Base-by-base conservation (phyloP, 2,329 filamentous ascomycete species). In the Xylariaceae sp. region DNA sequence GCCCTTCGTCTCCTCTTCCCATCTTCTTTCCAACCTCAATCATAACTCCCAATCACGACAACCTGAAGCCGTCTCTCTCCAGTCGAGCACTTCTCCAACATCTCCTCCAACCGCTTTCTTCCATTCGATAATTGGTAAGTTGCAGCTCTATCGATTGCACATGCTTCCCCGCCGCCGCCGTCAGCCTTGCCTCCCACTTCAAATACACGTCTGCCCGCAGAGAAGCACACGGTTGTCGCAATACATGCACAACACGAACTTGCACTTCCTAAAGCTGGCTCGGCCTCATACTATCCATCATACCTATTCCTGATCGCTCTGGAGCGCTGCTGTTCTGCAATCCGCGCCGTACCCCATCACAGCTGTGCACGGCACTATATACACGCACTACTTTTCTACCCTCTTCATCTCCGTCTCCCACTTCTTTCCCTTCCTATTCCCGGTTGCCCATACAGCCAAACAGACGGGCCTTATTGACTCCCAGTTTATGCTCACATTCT, bases 131-230 rank as follows among this genome's bases (percentile, higher is more conserved):
- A 50, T 51, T 36, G 47, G 59, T 61, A 61, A 59, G 59, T 59
- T 9, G 5, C 19, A 39, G 12, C 32, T 41, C 34, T 7, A 16
- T 41, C 34, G 18, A 29, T 26, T 48, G 18, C 51, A 39, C 26
- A 36, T 47, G 21, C 21, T 29, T 55, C 59, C 58, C 58, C 59
- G 44, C 61, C 53, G 44, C 61, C 53, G 57, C 55, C 49, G 15
- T 61, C 54, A 53, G 56, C 56, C 56, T 57, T 34, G 51, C 54
- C 46, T 30, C 36, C 21, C 26, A 40, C 32, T 34, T 16, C 47
- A 47, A 19, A 8, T 16, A 2, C 15, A 15, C 29, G 15, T 40
- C 34, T n/a, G 13, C 13, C 36, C 13, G 15, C 37, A 40, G 19
- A 32, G 43, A n/a, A 18, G 13, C 6, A 8, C 3, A 13, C 10